Base-by-base conservation (phyloP, 768 basidiomycete genomes). In the Asterophora parasitica region DNA sequence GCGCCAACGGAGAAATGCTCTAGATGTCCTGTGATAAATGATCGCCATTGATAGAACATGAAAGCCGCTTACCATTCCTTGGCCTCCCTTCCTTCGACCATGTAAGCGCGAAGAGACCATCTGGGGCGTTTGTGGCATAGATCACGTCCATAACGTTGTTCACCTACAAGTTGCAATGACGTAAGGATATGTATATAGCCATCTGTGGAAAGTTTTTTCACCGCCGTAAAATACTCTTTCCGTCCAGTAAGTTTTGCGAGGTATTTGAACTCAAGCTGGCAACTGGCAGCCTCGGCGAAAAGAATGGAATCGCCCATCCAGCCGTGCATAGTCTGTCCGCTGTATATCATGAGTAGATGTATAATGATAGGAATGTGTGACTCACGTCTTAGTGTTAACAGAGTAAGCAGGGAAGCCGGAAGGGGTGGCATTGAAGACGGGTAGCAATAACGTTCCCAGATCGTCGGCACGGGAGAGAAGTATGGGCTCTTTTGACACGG, bases 261-360 rank as follows among this genome's bases (percentile, higher is more conserved):
- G 58, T 86, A 88, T 61, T 85, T 85, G 66, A 81, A 82, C 61
- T 89, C 87, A n/a, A 88, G 62, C 62, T 87, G 84, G 52, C 83
- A 78, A 32, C 76, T 79, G 7, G 68, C 59, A 2, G 65, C 63
- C 53, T 74, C 74, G 9, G 74, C 65, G 26, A 70, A 71, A 4
- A 70, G 47, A 3, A 63, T 56, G 1, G 33, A 56, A 43, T 10
- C 45, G 51, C 48, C 59, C 26, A 45, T 71, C 65, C 58, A 68
- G 50, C 59, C 72, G 51, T 32, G 57, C 41, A 23, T 63, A 51
- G 53, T 67, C 37, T 68, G 43, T 19, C 65, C 67, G 17, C 69
- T 72, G 33, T 15, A 45, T 12, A 39, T 1, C 8, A 47, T 47
- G n/a, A 55, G 45, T 34, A 44, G 12, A 27, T 7, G 32, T 13